These are phyloP conservation scores for Teunomyces stri DNA, from an alignment of 805 yeast species.

Conservation along the genomic window DNA sequence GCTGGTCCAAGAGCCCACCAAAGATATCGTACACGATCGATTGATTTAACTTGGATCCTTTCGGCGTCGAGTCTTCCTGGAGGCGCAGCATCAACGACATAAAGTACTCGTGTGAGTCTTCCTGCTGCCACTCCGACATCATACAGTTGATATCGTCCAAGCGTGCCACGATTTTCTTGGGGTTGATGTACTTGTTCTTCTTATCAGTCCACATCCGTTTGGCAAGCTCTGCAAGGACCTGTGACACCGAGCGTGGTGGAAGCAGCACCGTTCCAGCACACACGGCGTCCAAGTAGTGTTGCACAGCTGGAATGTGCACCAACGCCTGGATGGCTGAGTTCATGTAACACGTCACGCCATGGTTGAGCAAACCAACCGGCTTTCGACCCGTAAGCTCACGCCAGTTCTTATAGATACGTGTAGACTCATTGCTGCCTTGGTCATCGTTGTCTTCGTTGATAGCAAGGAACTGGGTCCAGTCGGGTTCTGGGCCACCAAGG, in stretches of 20 bases:
- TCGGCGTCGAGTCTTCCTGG: slow-evolving; percentile 92
- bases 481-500: background rate
- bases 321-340: slow-evolving; percentile 91
- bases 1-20: slow-evolving; percentile 86
- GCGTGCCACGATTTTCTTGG: slow-evolving; percentile 66
- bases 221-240: slow-evolving; percentile 64
- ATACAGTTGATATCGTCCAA: slow-evolving; percentile 85
- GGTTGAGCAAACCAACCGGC: slow-evolving; percentile 77
- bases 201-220: slow-evolving; percentile 62
- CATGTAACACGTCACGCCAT: slow-evolving; percentile 96
- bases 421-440: slow-evolving; percentile 59
- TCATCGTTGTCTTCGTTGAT: slow-evolving; percentile 59
- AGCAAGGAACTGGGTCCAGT: slow-evolving; percentile 42
- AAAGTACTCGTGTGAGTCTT: slow-evolving; percentile 95
- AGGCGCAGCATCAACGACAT: slow-evolving; percentile 86
- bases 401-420: slow-evolving; percentile 72
- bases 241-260: slow-evolving; percentile 58
- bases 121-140: slow-evolving; percentile 98
- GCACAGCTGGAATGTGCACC: slow-evolving; percentile 87
- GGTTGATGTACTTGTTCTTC: slow-evolving; percentile 56
- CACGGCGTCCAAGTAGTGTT: slow-evolving; percentile 75
- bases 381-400: slow-evolving; percentile 50
- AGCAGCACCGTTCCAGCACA: slow-evolving; percentile 47
- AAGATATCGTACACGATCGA: slow-evolving; percentile 89
- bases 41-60: slow-evolving; percentile 76